Evolutionary conservation across 139 green algal species (phyloP).

Genomic region (Chlamydomonas incerta): DNA sequence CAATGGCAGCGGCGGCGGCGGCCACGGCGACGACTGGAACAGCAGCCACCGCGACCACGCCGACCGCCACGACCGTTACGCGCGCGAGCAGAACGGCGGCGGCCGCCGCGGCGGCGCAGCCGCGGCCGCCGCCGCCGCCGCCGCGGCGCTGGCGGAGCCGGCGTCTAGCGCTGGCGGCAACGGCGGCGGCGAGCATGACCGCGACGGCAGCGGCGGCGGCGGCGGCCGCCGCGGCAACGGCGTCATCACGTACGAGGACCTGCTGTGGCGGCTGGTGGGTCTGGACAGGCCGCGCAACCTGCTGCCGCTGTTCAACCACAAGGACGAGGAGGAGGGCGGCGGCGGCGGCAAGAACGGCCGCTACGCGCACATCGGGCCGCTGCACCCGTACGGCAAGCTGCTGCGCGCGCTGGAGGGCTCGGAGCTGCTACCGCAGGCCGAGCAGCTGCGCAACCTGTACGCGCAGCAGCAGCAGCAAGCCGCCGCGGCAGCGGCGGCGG

Average conservation of each 20-base stretch:
- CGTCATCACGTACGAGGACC: constrained; percentile 15
- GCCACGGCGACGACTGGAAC: too few relatives aligned
- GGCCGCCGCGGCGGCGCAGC: too few relatives aligned
- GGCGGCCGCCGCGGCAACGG: background rate
- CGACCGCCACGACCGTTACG: background rate
- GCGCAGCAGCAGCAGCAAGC: background rate
- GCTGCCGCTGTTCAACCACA: constrained; percentile 27
- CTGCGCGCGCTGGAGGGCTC: constrained; percentile 33
- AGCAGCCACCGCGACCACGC: too few relatives aligned
- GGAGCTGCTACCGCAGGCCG: constrained; percentile 20
- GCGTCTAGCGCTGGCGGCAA: too few relatives aligned
- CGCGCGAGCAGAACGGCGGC: background rate
- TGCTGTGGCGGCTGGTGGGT: constrained; percentile 35
- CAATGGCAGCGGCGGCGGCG: too few relatives aligned
- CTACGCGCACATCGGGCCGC: background rate
- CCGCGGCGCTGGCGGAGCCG: too few relatives aligned
- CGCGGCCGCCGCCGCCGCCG: too few relatives aligned
- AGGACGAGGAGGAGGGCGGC: background rate
- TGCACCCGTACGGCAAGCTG: constrained; percentile 33
- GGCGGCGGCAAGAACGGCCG: background rate
- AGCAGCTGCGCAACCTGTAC: background rate
- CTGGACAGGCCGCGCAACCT: constrained; percentile 33
- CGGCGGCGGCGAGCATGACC: too few relatives aligned
- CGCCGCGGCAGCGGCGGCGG: background rate
- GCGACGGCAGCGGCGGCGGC: background rate